A percentile compares a stretch with the other conserved stretches of the same genome.
phyloP scores from a whole-genome alignment of 306 rosid genomes.

The Acmispon strigosus region DNA sequence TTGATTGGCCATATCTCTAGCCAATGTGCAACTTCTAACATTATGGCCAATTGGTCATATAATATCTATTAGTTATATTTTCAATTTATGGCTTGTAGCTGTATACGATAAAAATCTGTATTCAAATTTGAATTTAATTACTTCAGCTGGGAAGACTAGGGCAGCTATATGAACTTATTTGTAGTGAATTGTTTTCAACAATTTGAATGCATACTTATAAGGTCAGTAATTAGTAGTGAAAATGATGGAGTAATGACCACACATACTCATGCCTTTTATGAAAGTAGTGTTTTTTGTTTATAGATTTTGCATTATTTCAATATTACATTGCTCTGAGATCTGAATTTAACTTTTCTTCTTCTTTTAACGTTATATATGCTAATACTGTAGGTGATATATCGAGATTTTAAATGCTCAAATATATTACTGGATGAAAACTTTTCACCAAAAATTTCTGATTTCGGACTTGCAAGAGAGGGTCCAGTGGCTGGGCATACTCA shows the following conservation, averaged over 20 bases:
- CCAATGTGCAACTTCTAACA: no score
- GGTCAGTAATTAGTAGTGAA: not conserved
- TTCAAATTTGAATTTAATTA: no score
- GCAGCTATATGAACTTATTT: not conserved
- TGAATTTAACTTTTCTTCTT: not conserved
- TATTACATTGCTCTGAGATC: not conserved
- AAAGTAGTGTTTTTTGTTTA: not conserved
- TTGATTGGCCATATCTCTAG: no score
- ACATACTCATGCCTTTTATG: not conserved
- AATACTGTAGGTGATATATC: constrained; percentile 43
- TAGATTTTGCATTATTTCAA: not conserved
- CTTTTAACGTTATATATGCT: not conserved
- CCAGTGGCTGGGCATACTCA: constrained; percentile 52
- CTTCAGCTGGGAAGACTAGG: no score
- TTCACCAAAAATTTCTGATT: constrained; percentile 59
- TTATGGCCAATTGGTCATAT: no score
- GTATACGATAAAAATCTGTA: no score
- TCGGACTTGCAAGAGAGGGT: constrained; percentile 72
- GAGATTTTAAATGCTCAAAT: constrained; percentile 60
- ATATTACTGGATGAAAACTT: constrained; percentile 56
- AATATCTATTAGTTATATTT: no score
- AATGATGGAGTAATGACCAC: not conserved
- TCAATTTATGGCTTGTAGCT: no score
- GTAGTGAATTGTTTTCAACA: not conserved
- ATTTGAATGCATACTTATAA: not conserved